Evolutionary conservation across 2,329 filamentous ascomycete species (phyloP).

Genomic region (Fusarium multiceps): DNA sequence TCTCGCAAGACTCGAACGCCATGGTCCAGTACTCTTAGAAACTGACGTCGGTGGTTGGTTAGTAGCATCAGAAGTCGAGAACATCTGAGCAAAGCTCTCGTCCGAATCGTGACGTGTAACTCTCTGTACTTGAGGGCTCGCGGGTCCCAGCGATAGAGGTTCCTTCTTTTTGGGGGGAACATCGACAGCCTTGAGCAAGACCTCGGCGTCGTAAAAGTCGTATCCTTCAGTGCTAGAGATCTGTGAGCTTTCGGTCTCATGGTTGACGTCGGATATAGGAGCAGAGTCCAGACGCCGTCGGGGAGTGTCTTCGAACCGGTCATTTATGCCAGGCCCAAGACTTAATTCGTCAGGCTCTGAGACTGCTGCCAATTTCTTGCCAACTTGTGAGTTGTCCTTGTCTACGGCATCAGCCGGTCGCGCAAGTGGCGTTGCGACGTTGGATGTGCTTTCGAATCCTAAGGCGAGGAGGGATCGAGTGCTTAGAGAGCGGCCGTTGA

Average conservation of each 20-base stretch:
- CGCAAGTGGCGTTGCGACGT: slow-evolving; percentile 69
- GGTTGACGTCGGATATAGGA: slow-evolving; percentile 63
- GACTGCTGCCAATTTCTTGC: slow-evolving; percentile 59
- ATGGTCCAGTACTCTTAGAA: slow-evolving; percentile 31
- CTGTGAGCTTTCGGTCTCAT: slow-evolving; percentile 60
- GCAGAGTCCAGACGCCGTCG: slow-evolving; percentile 62
- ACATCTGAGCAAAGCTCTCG: slow-evolving; percentile 69
- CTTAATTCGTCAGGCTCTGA: slow-evolving; percentile 63
- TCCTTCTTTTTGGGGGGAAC: slow-evolving; percentile 58
- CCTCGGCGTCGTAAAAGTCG: slow-evolving; percentile 73
- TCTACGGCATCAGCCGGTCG: slow-evolving; percentile 58
- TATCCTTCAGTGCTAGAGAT: slow-evolving; percentile 70
- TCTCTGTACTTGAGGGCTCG: slow-evolving; percentile 44
- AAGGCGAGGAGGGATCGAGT: slow-evolving; percentile 63
- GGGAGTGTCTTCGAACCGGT: slow-evolving; percentile 50
- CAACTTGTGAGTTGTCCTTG: slow-evolving; percentile 45
- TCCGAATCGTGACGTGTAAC: slow-evolving; percentile 64
- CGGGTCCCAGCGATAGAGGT: slow-evolving; percentile 47
- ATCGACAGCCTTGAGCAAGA: slow-evolving; percentile 63
- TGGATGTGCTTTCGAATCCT: slow-evolving; percentile 72
- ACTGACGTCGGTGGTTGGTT: slow-evolving; percentile 34
- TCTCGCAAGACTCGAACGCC: slow-evolving; percentile 46
- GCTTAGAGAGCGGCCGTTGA: slow-evolving; percentile 49
- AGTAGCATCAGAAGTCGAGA: slow-evolving; percentile 66
- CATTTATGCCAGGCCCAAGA: slow-evolving; percentile 61